Base-by-base conservation (phyloP, 257 asterid genomes). In the Solanum gandarillasii region DNA sequence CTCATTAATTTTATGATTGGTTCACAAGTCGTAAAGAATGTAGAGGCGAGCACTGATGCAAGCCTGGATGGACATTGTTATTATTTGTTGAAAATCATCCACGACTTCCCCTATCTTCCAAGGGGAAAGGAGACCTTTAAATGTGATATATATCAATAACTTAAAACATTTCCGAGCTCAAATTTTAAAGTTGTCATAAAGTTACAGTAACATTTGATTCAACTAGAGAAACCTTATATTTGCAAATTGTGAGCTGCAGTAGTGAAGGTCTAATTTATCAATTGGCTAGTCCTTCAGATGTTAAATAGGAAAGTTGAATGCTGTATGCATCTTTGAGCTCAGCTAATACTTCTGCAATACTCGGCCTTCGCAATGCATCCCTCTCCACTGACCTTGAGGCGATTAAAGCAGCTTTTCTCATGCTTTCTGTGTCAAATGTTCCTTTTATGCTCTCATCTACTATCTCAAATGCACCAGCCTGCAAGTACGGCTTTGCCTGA, bases 401-500 rank as follows among this genome's bases (percentile, higher is more conserved):
- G 32, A 95, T 93, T 89, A 94, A 55, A 76, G 97, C 91, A 31
- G 98, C 94, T 90, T 91, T 89, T 92, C 96, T 93, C 96, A 96
- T 94, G 95, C 98, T 96, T 87, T 96, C 98, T n/a, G 87, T 88
- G 6, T 94, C 98, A 36, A 91, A 95, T 38, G 90, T 93, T 79
- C 97, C 99, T 88, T 94, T 90, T 79, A 96, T 92, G 89, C 91
- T 89, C 79, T 96, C 98, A 74, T 96, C 98, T 91, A 95, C 98
- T 32, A 96, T 90, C 95, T 96, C 99, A 90, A 94, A 92, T 90
- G 97, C 95, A 52, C 98, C 98, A 12, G 98, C 99, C 92, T 96
- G 99, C 89, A 96, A 91, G 93, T 96, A 94, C 32, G 98, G 99
- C 92, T 96, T 96, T 0, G 99, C 99, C 99, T 96, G 98, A 90